Base-by-base conservation (phyloP, 2,329 filamentous ascomycete species). In the Blumeriella jaapii region DNA sequence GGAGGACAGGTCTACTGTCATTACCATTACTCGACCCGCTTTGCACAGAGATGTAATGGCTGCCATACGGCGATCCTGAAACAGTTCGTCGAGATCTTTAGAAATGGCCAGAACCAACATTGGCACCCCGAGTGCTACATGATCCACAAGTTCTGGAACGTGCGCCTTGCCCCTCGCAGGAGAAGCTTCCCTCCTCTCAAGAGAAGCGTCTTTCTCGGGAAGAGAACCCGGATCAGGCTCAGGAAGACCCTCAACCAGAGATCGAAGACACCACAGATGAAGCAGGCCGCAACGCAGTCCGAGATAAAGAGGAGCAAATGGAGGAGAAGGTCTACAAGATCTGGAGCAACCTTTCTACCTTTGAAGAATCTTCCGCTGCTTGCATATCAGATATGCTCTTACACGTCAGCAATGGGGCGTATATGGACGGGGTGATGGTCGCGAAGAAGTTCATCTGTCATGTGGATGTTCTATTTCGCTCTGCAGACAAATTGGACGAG, bases 71-170 rank as follows among this genome's bases (percentile, higher is more conserved):
- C 91, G 34, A 98, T 98, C 45, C 67, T 98, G 27, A 98, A 98
- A 63, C 91, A 98, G 58, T 98, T 98, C 58, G 91, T 98, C 42
- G 91, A 98, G 60, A 96, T 98, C 42, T 98, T 87, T 61, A 80
- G 91, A 50, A 96, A 96, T 59, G 89, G 89, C 2, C 83, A 94
- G 57, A 95, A 96, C 55, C 91, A 98, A 55, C 91, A 98, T 58
- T 98, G 91, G 91, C 91, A 98, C 56, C 91, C 91, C 2, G 91
- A 98, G 61, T 98, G 91, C 60, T 98, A 98, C 61, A 98, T 98
- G 91, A 98, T 98, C 44, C 91, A 98, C 64, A 98, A 98, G 55
- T 98, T 96, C 61, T 98, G 91, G 91, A 98, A 96, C 56, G 91
- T 98, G 40, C 78, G 91, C 33, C 67, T 98, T 23, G 55, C 55